Evolutionary conservation across 345 rosid species (phyloP).

Genomic region (Adansonia digitata): DNA sequence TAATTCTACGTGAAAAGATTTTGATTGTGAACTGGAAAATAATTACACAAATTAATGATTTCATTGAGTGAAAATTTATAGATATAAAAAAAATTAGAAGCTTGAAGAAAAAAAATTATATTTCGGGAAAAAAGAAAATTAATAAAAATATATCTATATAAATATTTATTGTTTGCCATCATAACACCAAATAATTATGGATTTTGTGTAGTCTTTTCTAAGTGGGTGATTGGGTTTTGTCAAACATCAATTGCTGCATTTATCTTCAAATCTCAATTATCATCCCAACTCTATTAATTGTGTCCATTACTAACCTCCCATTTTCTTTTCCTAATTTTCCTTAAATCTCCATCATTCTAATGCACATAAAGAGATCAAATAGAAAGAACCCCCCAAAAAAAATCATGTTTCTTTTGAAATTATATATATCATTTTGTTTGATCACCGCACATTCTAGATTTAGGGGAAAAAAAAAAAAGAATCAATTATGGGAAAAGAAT

Average conservation of each 20-base stretch:
- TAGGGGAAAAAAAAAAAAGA: background rate
- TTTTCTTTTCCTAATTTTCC: background rate
- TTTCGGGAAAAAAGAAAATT: no score
- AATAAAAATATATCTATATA: background rate
- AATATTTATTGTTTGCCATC: no score
- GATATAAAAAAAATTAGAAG: no score
- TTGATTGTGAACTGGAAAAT: background rate
- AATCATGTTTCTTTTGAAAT: background rate
- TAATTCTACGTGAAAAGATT: no score
- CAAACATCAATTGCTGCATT: background rate
- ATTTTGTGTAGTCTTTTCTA: background rate
- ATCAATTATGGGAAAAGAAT: background rate
- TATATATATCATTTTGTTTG: background rate
- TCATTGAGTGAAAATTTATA: no score
- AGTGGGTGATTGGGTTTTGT: conserved; percentile 1
- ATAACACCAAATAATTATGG: background rate
- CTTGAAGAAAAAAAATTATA: no score
- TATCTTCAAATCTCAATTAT: background rate
- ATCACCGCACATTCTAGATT: background rate
- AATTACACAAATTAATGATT: no score
- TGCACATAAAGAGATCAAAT: background rate
- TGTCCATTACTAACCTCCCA: background rate
- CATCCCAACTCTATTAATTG: background rate
- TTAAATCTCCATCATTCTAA: background rate
- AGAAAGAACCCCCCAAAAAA: background rate